Evolutionary conservation across 2,329 filamentous ascomycete genomes (phyloP).

Genomic region (Exophiala dermatitidis): DNA sequence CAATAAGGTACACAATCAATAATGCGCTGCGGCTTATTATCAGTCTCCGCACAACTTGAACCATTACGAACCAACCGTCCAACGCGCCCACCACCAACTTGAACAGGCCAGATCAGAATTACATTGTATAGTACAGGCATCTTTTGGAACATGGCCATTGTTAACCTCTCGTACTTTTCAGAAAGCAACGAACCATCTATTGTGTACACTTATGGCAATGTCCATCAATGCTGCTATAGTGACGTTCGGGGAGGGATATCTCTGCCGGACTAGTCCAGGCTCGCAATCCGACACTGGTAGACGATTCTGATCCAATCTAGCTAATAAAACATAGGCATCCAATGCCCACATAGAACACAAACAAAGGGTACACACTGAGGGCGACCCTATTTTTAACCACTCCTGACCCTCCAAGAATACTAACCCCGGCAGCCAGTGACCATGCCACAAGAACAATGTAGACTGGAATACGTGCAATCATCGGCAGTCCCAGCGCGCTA

Average conservation of each 20-base stretch:
- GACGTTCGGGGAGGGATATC: neutral
- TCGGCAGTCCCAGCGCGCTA: conserved; percentile 71
- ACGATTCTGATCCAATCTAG: conserved; percentile 40
- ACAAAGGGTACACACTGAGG: conserved; percentile 87
- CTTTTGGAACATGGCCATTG: no score
- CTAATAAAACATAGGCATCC: conserved; percentile 97
- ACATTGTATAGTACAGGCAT: no score
- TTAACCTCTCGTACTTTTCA: no score
- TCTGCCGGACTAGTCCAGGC: neutral
- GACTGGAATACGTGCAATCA: conserved; percentile 78
- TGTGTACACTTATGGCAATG: no score
- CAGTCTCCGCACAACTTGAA: no score
- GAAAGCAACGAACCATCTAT: no score
- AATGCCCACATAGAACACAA: conserved; percentile 89
- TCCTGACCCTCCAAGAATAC: conserved; percentile 89
- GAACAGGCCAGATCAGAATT: no score
- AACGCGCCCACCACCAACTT: no score
- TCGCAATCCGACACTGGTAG: neutral
- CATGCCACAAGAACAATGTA: conserved; percentile 83
- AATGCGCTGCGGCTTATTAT: no score
- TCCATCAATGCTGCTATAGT: no score
- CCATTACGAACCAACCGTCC: no score
- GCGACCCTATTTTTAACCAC: conserved; percentile 91
- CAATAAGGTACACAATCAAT: no score
- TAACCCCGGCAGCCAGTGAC: conserved; percentile 91